Base-by-base conservation (phyloP, 2,329 filamentous ascomycete genomes). In the Fusarium udum region DNA sequence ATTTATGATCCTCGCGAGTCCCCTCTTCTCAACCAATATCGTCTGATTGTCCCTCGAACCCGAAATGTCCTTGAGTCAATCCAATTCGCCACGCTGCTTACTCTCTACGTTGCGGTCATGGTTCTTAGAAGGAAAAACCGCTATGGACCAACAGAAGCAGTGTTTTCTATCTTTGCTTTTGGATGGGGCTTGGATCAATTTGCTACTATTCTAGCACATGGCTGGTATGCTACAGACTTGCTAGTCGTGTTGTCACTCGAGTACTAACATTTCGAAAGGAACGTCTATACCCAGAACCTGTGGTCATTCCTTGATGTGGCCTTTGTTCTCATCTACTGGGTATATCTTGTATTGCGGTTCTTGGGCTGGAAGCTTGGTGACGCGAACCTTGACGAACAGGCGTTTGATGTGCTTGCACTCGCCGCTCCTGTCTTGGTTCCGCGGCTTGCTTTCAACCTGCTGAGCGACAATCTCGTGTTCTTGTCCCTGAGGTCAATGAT, bases 241-340 rank as follows among this genome's bases (percentile, higher is more conserved):
- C 20, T 24, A 22, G 31, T 14, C 22, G 15, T 52, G 22, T 4
- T 20, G 4, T 16, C 36, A 14, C 22, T 34, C 13, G 32, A 36
- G 32, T 42, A 52, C 57, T 74, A 36, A 70, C 46, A 52, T 34
- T 60, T 61, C 26, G 42, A 40, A 53, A 89, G 93, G 93, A 89
- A 90, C 65, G 93, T 96, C 3, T 95, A 96, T 78, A 95, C 93
- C 0, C 93, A 97, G 80, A 95, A 96, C 75, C 84, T 97, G 7
- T 97, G 94, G 94, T 94, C 93, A 0, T 96, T 97, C 77, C 87
- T 97, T 22, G 94, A 96, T 79, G 90, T 95, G 52, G 90, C 90
- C 9, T 97, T 95, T 77, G 88, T 91, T n/a, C 76, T 86, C 46
- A 91, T 96, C 37, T 96, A 93, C 79, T 84, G 87, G 75, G 82